Conservation (phyloP, 2,329 filamentous ascomycete species). For the Seiridium cupressi region DNA sequence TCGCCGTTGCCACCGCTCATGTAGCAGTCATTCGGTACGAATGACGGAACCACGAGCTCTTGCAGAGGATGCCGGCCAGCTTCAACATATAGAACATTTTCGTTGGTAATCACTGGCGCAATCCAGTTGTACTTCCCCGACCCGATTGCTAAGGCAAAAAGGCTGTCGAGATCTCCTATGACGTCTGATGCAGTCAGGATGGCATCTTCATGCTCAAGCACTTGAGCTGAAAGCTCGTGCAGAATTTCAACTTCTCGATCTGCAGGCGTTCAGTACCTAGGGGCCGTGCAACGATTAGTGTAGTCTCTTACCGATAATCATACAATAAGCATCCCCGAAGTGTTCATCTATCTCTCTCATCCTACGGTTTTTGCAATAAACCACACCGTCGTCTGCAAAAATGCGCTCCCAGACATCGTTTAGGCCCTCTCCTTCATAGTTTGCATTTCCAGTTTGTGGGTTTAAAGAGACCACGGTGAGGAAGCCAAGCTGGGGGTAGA, state of each 20-base stretch:
- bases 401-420: constrained; percentile 71
- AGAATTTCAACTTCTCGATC: constrained; percentile 89
- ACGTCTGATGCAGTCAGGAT: constrained; percentile 72
- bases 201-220: constrained; percentile 67
- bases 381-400: constrained; percentile 68
- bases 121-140: constrained; percentile 72
- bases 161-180: constrained; percentile 82
- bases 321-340: constrained; percentile 81
- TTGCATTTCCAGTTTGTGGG: constrained; percentile 52
- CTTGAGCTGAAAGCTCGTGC: constrained; percentile 68
- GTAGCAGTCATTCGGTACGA: constrained; percentile 79
- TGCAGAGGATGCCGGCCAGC: constrained; percentile 86
- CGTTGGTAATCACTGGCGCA: constrained; percentile 65
- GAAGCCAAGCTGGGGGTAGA: constrained; percentile 90
- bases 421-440: constrained; percentile 61
- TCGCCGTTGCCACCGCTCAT: constrained; percentile 58
- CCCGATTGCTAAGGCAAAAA: constrained; percentile 76
- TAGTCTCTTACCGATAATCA: constrained; percentile 67
- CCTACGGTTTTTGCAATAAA: constrained; percentile 82
- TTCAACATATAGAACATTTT: constrained; percentile 71
- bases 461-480: constrained; percentile 72
- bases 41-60: constrained; percentile 76
- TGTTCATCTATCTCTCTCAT: constrained; percentile 80
- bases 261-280: constrained; percentile 24
- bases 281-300: too few species aligned